Evolutionary conservation across 495 filamentous ascomycete species (phyloP).

Genomic region (Penicillium angulare): DNA sequence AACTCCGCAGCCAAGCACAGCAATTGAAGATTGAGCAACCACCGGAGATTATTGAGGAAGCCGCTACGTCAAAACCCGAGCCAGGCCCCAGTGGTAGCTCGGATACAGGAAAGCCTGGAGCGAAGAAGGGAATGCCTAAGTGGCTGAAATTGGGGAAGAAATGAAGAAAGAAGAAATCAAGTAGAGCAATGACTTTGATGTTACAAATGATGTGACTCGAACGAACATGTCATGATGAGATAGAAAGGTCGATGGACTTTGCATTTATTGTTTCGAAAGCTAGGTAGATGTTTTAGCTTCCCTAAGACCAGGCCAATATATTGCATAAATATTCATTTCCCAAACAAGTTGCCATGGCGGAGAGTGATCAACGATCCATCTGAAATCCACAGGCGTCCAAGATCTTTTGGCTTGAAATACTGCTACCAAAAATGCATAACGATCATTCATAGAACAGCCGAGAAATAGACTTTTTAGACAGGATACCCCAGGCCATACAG

Average conservation of each 20-base stretch:
- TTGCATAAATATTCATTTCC: no score
- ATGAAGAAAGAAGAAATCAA: conserved; percentile 28
- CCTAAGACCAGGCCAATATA: no score
- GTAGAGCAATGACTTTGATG: background rate
- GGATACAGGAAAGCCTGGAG: conserved; percentile 41
- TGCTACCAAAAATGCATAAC: no score
- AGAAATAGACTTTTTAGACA: no score
- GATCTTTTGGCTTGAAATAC: no score
- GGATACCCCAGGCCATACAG: no score
- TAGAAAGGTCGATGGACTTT: background rate
- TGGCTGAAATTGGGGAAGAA: conserved; percentile 69
- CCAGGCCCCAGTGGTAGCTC: conserved; percentile 28
- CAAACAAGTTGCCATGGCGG: no score
- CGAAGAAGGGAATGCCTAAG: conserved; percentile 58
- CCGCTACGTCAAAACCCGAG: conserved; percentile 28
- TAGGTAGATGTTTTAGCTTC: background rate
- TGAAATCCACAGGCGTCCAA: no score
- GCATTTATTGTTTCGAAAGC: background rate
- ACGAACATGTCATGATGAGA: background rate
- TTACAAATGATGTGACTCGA: background rate
- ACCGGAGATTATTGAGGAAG: conserved; percentile 37
- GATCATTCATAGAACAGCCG: no score
- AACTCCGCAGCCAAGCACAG: conserved; percentile 64
- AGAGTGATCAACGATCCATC: no score
- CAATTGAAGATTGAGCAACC: conserved; percentile 58